Base-by-base conservation (phyloP, 2,329 filamentous ascomycete genomes). In the Tolypocladium inflatum region DNA sequence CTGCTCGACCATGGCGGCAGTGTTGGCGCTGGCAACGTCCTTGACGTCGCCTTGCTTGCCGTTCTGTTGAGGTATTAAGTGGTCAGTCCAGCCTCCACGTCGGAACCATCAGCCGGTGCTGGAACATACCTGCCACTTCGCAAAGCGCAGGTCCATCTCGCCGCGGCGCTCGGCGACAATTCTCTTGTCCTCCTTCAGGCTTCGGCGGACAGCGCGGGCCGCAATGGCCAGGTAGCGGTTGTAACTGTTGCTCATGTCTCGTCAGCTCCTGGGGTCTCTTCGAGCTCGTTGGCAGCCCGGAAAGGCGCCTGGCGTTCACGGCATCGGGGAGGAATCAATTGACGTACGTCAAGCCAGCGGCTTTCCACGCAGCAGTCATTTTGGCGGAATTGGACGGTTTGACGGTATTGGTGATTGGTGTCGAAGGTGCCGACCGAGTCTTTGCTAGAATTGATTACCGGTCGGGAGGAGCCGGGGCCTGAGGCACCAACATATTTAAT, bases 311-410 rank as follows among this genome's bases (percentile, higher is more conserved):
- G 48, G 17, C 19, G 30, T 6, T 19, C 48, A 17, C 19, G 39
- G 55, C 11, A 57, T 39, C 56, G 51, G 51, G 55, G 39, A 54
- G 60, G 60, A 55, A 43, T 68, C 64, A 70, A 71, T 73, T 67
- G 67, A 83, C 90, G 77, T 89, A 96, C 92, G 87, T 95, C 75
- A 97, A 83, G 79, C 94, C 94, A 76, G 94, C 90, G 74, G 92
- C 86, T 89, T 97, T 97, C 94, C 93, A 99, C 75, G 92, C 90
- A 82, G 92, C 93, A 80, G 89, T 83, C 94, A 97, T 99, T 80
- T 84, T 90, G 84, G 74, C 74, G 75, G 72, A 71, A 64, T 75
- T 73, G 67, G 64, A 67, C 65, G 63, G 63, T 64, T 67, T 67
- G 66, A 67, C 60, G 62, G 61, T 58, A 57, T 60, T 59, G 59